Percentiles rank a stretch among this genome's conserved stretches.
Evolutionary conservation across 441 rosid species (phyloP).

Genomic region (Pelargonium exstipulatum): DNA sequence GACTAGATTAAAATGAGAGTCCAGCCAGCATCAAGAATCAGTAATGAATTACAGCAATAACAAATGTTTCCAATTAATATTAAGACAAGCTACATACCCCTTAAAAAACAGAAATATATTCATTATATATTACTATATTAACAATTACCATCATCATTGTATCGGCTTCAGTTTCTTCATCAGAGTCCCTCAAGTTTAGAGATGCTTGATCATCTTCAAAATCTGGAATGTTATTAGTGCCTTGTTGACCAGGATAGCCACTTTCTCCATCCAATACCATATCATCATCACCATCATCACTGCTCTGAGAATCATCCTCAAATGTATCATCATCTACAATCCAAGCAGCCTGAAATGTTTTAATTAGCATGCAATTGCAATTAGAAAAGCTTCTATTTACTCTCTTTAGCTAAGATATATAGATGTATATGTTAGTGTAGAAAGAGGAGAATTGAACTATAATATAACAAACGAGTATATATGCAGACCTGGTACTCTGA

Average conservation of each 20-base stretch:
- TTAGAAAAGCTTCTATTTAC: background rate
- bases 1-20: too few species aligned
- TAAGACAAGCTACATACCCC: too few species aligned
- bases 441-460: background rate
- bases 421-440: background rate
- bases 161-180: constrained; percentile 73
- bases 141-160: constrained; percentile 72
- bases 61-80: too few species aligned
- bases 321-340: constrained; percentile 60
- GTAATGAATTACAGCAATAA: background rate
- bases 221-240: constrained; percentile 29
- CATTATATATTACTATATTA: too few species aligned
- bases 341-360: constrained; percentile 81
- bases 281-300: constrained; percentile 45
- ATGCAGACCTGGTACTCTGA: constrained; percentile 83
- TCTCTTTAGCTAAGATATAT: background rate
- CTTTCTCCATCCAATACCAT: constrained; percentile 76
- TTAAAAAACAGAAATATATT: background rate
- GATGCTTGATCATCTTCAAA: constrained; percentile 65
- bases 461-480: background rate
- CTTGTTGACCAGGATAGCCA: constrained; percentile 34
- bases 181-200: constrained; percentile 48
- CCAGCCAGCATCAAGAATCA: background rate
- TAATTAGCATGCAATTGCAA: background rate
- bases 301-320: constrained; percentile 50